Conservation (phyloP, 805 yeast species). For the Brettanomyces anomalus region DNA sequence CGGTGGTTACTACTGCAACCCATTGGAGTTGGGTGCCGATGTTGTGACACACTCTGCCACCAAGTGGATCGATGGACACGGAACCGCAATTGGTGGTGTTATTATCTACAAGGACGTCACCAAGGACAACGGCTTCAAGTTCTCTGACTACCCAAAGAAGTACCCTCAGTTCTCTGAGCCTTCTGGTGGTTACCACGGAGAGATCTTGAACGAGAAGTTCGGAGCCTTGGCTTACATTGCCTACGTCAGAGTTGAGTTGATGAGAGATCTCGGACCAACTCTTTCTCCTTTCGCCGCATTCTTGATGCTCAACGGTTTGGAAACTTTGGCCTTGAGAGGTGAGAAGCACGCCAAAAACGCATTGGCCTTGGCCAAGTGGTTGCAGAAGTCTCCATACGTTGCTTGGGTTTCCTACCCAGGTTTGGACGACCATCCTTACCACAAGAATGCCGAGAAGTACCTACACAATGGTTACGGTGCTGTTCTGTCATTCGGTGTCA, state of each 20-base stretch:
- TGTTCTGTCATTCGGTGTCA: slow-evolving; percentile 83
- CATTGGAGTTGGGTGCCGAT: slow-evolving; percentile 86
- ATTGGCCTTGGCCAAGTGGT: slow-evolving; percentile 64
- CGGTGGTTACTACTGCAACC: slow-evolving; percentile 81
- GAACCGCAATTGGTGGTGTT: slow-evolving; percentile 89
- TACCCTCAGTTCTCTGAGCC: slow-evolving; percentile 91
- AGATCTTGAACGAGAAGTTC: slow-evolving; percentile 70
- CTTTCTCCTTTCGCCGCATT: slow-evolving; percentile 85
- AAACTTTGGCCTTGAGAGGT: slow-evolving; percentile 86
- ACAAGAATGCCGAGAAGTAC: slow-evolving; percentile 77
- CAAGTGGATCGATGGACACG: slow-evolving; percentile 97
- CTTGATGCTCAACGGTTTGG: slow-evolving; percentile 83
- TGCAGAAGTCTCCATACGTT: slow-evolving; percentile 62
- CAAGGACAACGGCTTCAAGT: slow-evolving; percentile 90
- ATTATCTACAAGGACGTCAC: slow-evolving; percentile 37
- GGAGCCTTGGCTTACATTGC: slow-evolving; percentile 74
- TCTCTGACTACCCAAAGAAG: slow-evolving; percentile 75
- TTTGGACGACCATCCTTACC: slow-evolving; percentile 66
- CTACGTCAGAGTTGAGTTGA: slow-evolving; percentile 72
- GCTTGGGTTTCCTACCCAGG: slow-evolving; percentile 93
- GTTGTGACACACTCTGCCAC: slow-evolving; percentile 92
- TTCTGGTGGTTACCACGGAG: slow-evolving; percentile 89
- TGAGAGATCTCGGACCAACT: slow-evolving; percentile 89
- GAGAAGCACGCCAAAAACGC: slow-evolving; percentile 89
- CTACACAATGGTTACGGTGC: slow-evolving; percentile 78